Evolutionary conservation across 805 yeast genomes (phyloP), one percentile per base, ranked within the genome.

Genomic region (Lipomyces anomalus): DNA sequence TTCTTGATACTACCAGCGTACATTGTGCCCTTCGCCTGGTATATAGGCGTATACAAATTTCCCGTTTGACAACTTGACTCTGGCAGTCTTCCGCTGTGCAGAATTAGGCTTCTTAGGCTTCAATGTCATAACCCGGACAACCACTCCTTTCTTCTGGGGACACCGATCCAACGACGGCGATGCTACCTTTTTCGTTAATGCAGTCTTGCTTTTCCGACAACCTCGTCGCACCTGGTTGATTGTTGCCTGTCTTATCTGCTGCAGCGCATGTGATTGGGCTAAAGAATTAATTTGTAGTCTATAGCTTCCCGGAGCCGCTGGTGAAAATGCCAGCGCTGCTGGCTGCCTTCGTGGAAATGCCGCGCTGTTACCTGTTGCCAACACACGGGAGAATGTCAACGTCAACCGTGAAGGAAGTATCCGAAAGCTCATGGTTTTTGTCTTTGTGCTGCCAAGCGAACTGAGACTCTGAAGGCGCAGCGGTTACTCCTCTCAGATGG

Each of bases 21-120:
- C 57, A 62, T 92, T 92, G 67, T 92, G 98, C 18, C 99, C 98
- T 63, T 92, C 97, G 44, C 99, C 99, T 13, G 97, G 96, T 47
- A 92, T 92, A 64, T 88, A 89, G 1, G 96, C 96, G 38, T 90
- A 81, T 16, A 92, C 77, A 40, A 85, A 80, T 55, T 81, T 82
- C 22, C 97, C 98, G 59, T 85, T 90, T 7, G 95, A 77, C 50
- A 92, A 73, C 67, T 95, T 78, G 20, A 92, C 97, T 71, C 97
- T 83, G 53, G 95, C 88, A 38, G 94, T 95, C 66, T 92, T 92
- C 69, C 99, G 78, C 69, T 89, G 90, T 17, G 99, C 97, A 36
- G 97, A 90, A 71, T 92, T 92, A 29, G 99, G 99, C 65, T 92
- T 92, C 72, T 92, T 92, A 38, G 99, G 99, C 67, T 92, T 92